phyloP scores from a whole-genome alignment of 257 asterid species.

The Solanum paucissectum region DNA sequence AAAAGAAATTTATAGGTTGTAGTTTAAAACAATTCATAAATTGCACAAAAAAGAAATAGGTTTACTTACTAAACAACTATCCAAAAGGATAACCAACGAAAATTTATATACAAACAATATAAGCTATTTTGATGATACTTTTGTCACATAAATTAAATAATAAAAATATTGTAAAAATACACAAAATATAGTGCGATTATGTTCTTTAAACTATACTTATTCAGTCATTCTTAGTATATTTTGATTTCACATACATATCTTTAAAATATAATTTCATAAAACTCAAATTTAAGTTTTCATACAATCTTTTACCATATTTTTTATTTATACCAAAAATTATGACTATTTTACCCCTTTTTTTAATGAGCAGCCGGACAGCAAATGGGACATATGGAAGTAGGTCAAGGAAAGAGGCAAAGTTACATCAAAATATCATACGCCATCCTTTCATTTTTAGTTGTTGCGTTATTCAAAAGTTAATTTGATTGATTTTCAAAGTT shows the following conservation, averaged over 20 bases:
- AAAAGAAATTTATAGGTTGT: neutral
- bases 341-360: neutral
- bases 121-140: too few species aligned
- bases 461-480: accelerated
- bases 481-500: too few species aligned
- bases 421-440: neutral
- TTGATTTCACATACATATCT: neutral
- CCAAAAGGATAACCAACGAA: neutral
- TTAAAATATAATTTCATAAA: neutral
- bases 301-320: neutral
- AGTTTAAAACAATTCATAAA: neutral
- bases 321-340: neutral
- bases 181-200: neutral
- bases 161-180: too few species aligned
- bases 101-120: neutral
- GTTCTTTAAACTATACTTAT: neutral
- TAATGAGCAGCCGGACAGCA: neutral
- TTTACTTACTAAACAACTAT: too few species aligned
- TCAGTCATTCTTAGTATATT: too few species aligned
- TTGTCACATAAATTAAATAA: too few species aligned
- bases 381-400: neutral
- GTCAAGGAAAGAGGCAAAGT: neutral
- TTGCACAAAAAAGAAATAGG: neutral
- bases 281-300: neutral
- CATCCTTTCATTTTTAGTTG: too few species aligned